Conservation (phyloP, 441 rosid species). For the Sinapis alba region DNA sequence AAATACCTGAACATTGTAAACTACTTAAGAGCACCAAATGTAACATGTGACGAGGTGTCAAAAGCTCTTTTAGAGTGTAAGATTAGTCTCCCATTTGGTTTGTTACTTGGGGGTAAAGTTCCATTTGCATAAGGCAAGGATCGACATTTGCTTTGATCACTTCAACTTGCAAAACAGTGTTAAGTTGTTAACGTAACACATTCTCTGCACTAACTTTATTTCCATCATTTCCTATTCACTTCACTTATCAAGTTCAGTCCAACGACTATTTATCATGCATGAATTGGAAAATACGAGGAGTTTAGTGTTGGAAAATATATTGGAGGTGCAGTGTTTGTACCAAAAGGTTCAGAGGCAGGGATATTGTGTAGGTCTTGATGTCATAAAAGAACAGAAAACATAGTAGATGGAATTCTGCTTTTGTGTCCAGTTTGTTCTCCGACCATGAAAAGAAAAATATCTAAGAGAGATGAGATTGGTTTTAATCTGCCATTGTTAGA, state of each 20-base stretch:
- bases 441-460: too few relatives aligned
- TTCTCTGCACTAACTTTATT: not conserved
- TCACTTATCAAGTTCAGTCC: not conserved
- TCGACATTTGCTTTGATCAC: not conserved
- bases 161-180: not conserved
- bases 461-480: too few relatives aligned
- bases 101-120: not conserved
- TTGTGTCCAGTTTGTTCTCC: too few relatives aligned
- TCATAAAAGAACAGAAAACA: too few relatives aligned
- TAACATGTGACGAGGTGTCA: not conserved
- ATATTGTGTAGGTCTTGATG: too few relatives aligned
- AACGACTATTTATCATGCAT: slow-evolving; percentile 42
- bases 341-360: too few relatives aligned
- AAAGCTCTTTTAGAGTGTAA: not conserved
- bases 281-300: slow-evolving; percentile 50
- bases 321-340: too few relatives aligned
- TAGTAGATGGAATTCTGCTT: too few relatives aligned
- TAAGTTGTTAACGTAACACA: not conserved
- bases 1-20: not conserved
- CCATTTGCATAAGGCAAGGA: not conserved
- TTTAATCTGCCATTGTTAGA: too few relatives aligned
- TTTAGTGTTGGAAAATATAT: too few relatives aligned
- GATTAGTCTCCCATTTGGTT: not conserved
- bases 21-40: not conserved
- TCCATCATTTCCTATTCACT: not conserved